phyloP scores from a whole-genome alignment of 2,329 filamentous ascomycete genomes.

The Neopestalotiopsis clavispora region DNA sequence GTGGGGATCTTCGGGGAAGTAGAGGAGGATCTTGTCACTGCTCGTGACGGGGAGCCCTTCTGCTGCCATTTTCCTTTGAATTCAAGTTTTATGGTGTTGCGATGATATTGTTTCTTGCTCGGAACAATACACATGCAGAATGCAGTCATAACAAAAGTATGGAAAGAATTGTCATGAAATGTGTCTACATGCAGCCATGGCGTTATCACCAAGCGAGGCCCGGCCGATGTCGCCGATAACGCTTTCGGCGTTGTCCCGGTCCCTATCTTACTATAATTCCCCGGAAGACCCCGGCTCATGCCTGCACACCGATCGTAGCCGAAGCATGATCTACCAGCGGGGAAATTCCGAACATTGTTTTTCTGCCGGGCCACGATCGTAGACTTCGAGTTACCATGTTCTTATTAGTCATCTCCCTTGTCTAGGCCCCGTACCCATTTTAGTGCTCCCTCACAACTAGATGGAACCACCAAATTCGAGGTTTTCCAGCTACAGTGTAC shows the following conservation, averaged over 20 bases:
- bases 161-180: background rate
- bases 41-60: slow-evolving; percentile 19
- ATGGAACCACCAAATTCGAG: too few species aligned
- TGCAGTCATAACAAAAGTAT: too few species aligned
- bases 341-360: background rate
- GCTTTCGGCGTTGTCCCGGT: background rate
- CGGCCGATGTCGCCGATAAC: slow-evolving; percentile 15
- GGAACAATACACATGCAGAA: too few species aligned
- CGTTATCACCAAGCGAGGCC: background rate
- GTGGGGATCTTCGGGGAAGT: slow-evolving; percentile 36
- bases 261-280: background rate
- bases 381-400: background rate
- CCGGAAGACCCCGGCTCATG: slow-evolving; percentile 1
- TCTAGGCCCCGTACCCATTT: too few species aligned
- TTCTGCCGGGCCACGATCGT: background rate
- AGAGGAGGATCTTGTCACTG: slow-evolving; percentile 46
- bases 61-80: background rate
- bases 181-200: background rate
- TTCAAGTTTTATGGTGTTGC: too few species aligned
- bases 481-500: too few species aligned
- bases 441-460: too few species aligned
- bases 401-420: too few species aligned
- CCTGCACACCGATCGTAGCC: background rate
- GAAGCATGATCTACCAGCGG: background rate
- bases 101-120: too few species aligned